Percentiles rank a stretch among this genome's conserved stretches.
Evolutionary conservation across 495 filamentous ascomycete genomes (phyloP).

Genomic region (Cladorrhinum samala): DNA sequence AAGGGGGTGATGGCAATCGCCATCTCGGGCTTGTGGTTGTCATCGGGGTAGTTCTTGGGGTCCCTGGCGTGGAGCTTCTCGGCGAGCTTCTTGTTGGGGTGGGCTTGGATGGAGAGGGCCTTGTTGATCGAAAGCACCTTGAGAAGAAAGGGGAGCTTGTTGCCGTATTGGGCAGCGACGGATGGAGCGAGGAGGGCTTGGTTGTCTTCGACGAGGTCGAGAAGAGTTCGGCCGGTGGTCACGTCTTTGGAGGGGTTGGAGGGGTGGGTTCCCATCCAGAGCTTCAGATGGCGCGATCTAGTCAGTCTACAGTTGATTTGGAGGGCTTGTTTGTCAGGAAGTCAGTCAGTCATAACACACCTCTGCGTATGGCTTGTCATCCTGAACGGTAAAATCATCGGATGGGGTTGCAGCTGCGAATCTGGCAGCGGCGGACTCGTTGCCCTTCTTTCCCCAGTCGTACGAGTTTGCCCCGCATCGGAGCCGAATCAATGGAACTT

Average conservation of each 20-base stretch:
- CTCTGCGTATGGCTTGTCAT: slow-evolving; percentile 83
- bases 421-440: slow-evolving; percentile 68
- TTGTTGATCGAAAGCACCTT: slow-evolving; percentile 94
- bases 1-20: slow-evolving; percentile 94
- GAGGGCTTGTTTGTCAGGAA: too few species aligned
- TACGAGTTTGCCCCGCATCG: slow-evolving; percentile 98
- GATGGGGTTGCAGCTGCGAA: slow-evolving; percentile 73
- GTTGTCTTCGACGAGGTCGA: slow-evolving; percentile 88
- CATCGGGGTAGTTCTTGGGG: slow-evolving; percentile 93
- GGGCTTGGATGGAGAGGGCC: slow-evolving; percentile 92
- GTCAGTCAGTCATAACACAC: slow-evolving; percentile 35
- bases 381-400: slow-evolving; percentile 65
- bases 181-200: slow-evolving; percentile 67
- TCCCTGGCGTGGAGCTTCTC: slow-evolving; percentile 81
- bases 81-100: slow-evolving; percentile 96
- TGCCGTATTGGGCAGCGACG: slow-evolving; percentile 51
- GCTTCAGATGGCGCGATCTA: slow-evolving; percentile 42
- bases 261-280: slow-evolving; percentile 99
- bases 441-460: slow-evolving; percentile 95
- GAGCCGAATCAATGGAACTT: slow-evolving; percentile 77
- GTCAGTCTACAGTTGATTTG: too few species aligned
- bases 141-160: slow-evolving; percentile 89
- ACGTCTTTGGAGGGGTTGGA: slow-evolving; percentile 90
- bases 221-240: slow-evolving; percentile 73
- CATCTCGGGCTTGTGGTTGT: slow-evolving; percentile 99